Evolutionary conservation across 2,329 filamentous ascomycete genomes (phyloP).

Genomic region (Trichophyton verrucosum): DNA sequence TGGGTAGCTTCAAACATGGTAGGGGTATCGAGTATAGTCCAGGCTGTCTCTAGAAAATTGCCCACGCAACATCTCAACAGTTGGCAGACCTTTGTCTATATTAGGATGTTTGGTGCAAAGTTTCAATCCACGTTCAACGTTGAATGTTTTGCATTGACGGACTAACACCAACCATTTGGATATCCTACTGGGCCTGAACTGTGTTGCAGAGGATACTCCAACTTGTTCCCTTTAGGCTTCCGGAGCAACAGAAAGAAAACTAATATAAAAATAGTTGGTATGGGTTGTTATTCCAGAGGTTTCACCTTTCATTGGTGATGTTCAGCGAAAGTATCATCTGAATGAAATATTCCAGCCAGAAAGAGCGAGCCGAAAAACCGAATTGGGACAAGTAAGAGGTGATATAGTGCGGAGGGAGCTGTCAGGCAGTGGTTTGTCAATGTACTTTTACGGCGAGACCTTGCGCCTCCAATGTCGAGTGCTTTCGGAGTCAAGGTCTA

Average conservation of each 20-base stretch:
- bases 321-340: neutral
- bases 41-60: too few relatives aligned
- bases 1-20: too few relatives aligned
- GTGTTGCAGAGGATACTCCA: neutral
- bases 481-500: conserved; percentile 9
- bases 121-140: too few relatives aligned
- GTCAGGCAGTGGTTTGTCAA: neutral
- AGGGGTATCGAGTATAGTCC: too few relatives aligned
- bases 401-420: neutral
- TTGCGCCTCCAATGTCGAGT: conserved; percentile 11
- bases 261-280: neutral
- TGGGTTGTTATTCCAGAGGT: neutral
- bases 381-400: neutral
- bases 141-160: too few relatives aligned
- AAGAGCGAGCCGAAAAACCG: neutral
- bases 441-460: neutral
- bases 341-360: neutral
- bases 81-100: too few relatives aligned
- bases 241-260: neutral
- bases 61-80: too few relatives aligned
- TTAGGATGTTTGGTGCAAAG: too few relatives aligned
- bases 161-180: too few relatives aligned
- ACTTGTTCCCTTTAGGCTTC: neutral
- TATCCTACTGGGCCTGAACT: too few relatives aligned
- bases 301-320: neutral